A percentile compares a stretch with the other conserved stretches of the same genome.
Conservation (phyloP, 2,329 filamentous ascomycete species). For the Paracoccidioides lutzii region DNA sequence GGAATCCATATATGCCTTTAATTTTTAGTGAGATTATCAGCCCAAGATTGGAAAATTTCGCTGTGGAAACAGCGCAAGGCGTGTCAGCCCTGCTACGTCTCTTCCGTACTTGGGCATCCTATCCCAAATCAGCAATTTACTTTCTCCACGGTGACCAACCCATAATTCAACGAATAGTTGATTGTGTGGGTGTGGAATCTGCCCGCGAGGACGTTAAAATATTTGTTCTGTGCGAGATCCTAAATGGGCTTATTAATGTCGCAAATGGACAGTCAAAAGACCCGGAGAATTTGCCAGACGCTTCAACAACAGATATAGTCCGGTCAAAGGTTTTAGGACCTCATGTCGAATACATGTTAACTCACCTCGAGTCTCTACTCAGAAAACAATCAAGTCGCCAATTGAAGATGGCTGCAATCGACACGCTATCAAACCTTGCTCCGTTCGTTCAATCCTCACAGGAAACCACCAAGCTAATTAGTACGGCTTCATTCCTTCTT, state of each 20-base stretch:
- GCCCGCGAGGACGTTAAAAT: conserved; percentile 78
- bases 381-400: conserved; percentile 54
- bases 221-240: conserved; percentile 60
- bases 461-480: conserved; percentile 61
- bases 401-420: conserved; percentile 65
- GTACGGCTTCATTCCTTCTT: conserved; percentile 67
- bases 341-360: conserved; percentile 55
- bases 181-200: conserved; percentile 57
- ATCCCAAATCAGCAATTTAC: conserved; percentile 53
- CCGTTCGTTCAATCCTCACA: conserved; percentile 51
- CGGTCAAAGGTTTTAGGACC: conserved; percentile 31
- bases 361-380: conserved; percentile 38
- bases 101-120: conserved; percentile 66
- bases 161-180: conserved; percentile 57
- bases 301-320: conserved; percentile 28
- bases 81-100: conserved; percentile 72
- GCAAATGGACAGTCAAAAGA: conserved; percentile 42
- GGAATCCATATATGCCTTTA: conserved; percentile 55
- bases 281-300: conserved; percentile 23
- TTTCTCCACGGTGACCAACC: conserved; percentile 48
- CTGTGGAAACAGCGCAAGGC: conserved; percentile 76
- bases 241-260: conserved; percentile 55
- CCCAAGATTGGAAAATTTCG: conserved; percentile 64
- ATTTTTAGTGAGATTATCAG: conserved; percentile 65
- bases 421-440: conserved; percentile 63